Base-by-base conservation (phyloP, 345 rosid genomes). In the Cardamine occulta region DNA sequence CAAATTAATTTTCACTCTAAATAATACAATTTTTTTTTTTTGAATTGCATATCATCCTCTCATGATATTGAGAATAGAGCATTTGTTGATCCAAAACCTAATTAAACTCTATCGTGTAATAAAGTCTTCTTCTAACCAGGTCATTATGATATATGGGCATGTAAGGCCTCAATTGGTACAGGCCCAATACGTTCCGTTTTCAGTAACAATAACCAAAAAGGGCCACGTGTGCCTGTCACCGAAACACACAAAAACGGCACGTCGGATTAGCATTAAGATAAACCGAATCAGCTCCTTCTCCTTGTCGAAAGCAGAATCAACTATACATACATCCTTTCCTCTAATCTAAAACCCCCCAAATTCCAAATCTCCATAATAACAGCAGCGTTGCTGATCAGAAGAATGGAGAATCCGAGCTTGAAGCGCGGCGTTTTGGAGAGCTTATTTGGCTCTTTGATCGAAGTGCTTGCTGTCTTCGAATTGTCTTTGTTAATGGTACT, bases 401-500 rank as follows among this genome's bases (percentile, higher is more conserved):
- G 24, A 64, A 64, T 64, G 69, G 40, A 45, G 55, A 45, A 19
- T 47, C 26, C 48, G 40, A 26, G 39, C 26, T 64, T 47, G 55
- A 64, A 64, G 45, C 55, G 54, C 69, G 14, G 54, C 55, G 40
- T 64, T 47, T 64, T 64, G 69, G 26, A 45, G 47, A 42, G 47
- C 47, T 42, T 42, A 0, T 14, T 42, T 5, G 47, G 47, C 7
- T 42, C 17, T 42, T 0, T 42, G 47, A 13, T 42, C 17, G 7
- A 42, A 14, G 47, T 42, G 47, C 47, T 42, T 42, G 47, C 68
- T 63, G 26, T 44, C 34, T 37, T 14, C 23, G 39, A n/a, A 15
- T 45, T 44, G 55, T 45, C 40, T 64, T 40, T 64, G 15, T 64
- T 45, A 28, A 64, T 45, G 69, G 55, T 35, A 47, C 47, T 42